These are phyloP conservation scores for Dryadomyces quercus-mongolicae DNA, from an alignment of 2,329 filamentous ascomycete species.

Conservation along the genomic window DNA sequence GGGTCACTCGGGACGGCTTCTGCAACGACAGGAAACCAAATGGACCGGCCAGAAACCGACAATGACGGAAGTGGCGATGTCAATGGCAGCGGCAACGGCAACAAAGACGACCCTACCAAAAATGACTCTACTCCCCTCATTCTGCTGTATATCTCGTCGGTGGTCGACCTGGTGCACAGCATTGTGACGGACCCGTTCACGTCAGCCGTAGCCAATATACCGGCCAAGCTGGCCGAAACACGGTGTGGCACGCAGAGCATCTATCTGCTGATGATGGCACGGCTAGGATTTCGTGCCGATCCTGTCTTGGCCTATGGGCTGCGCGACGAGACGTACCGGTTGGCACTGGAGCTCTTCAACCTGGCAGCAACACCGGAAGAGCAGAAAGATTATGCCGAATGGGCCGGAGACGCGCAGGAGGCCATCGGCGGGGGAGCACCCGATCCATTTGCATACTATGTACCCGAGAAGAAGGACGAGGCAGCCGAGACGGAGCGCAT, in stretches of 20 bases:
- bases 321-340: conserved; percentile 58
- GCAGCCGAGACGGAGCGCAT: background rate
- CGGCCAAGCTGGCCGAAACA: conserved; percentile 56
- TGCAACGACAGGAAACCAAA: background rate
- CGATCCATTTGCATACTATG: conserved; percentile 6
- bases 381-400: conserved; percentile 22
- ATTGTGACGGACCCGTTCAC: conserved; percentile 37
- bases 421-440: background rate
- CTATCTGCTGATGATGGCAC: conserved; percentile 66
- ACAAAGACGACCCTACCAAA: background rate
- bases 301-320: conserved; percentile 44
- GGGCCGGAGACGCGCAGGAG: conserved; percentile 13
- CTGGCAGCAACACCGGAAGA: conserved; percentile 67
- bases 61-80: background rate
- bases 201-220: conserved; percentile 43
- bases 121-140: conserved; percentile 17
- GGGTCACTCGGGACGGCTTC: too few relatives aligned
- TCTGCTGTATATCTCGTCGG: conserved; percentile 34
- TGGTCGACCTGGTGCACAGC: conserved; percentile 36
- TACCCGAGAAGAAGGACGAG: background rate
- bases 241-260: conserved; percentile 62
- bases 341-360: conserved; percentile 73
- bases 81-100: background rate
- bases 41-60: background rate
- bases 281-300: conserved; percentile 66